A percentile compares a stretch with the other conserved stretches of the same genome.
These are phyloP conservation scores for Plasmodium relictum DNA, from an alignment of 169 alveolate species.

Conservation along the genomic window DNA sequence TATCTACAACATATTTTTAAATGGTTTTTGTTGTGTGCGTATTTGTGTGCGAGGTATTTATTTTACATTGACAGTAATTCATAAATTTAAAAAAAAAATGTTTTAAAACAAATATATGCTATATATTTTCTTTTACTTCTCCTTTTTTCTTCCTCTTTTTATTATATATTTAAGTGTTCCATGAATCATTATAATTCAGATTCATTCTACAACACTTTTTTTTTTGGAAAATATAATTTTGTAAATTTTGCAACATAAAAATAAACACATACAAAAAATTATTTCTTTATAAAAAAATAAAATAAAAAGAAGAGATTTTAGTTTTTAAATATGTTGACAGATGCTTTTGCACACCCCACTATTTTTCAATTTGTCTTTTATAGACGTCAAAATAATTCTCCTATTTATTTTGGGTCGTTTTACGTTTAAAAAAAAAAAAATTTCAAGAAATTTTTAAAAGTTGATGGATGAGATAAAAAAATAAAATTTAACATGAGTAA, in stretches of 20 bases:
- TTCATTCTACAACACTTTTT: neutral
- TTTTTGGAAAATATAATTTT: neutral
- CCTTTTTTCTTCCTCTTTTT: neutral
- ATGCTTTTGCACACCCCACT: no score
- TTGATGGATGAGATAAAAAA: no score
- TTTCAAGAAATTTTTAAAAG: neutral
- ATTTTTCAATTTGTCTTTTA: no score
- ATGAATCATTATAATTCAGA: neutral
- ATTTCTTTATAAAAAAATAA: neutral
- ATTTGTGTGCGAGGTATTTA: conserved; percentile 19
- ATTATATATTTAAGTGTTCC: neutral
- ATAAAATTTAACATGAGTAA: no score
- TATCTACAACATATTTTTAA: conserved; percentile 3
- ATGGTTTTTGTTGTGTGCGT: conserved; percentile 28
- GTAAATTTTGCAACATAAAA: neutral
- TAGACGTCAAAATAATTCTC: neutral
- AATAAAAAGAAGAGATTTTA: neutral
- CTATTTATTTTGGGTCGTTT: neutral
- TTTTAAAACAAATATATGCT: neutral
- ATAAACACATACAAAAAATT: neutral
- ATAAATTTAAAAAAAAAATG: neutral
- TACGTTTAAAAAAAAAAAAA: neutral
- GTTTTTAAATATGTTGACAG: neutral
- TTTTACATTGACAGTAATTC: neutral
- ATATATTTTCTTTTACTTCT: neutral